phyloP scores from a whole-genome alignment of 73 alveolate genomes.

The Paramecium caudatum region DNA sequence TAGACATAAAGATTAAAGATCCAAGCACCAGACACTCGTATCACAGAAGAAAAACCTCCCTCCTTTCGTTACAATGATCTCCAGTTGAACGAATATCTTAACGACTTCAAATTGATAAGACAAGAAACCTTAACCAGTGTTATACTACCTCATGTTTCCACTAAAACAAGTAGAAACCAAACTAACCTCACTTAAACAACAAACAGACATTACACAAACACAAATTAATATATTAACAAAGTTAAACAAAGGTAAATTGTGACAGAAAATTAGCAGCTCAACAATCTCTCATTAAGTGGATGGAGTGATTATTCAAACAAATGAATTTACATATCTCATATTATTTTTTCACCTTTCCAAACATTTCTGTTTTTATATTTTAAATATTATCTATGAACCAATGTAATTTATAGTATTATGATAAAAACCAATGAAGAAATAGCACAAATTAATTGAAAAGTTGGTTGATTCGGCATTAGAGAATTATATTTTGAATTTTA shows the following conservation, averaged over 20 bases:
- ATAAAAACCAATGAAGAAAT: neutral
- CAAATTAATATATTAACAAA: no score
- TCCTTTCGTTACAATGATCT: slow-evolving; percentile 46
- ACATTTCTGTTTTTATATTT: no score
- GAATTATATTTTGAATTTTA: slow-evolving; percentile 1
- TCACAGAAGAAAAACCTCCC: neutral
- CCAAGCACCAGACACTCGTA: neutral
- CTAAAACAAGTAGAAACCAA: no score
- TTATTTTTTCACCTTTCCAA: no score
- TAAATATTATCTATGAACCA: no score
- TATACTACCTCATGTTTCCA: slow-evolving; percentile 5
- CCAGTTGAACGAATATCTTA: neutral
- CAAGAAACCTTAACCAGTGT: neutral
- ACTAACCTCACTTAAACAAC: no score
- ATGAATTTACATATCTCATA: no score
- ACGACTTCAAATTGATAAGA: slow-evolving; percentile 4
- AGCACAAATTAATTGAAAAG: slow-evolving; percentile 4
- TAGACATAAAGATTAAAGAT: slow-evolving; percentile 20
- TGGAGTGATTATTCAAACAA: slow-evolving; percentile 54
- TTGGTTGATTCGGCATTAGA: slow-evolving; percentile 16
- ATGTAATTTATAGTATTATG: neutral
- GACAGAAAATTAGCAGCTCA: no score
- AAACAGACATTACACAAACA: no score
- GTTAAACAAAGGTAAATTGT: no score
- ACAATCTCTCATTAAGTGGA: slow-evolving; percentile 33